Evolutionary conservation across 2,329 filamentous ascomycete genomes (phyloP), one percentile per base, ranked within the genome.

Genomic region (Fusarium sp.): DNA sequence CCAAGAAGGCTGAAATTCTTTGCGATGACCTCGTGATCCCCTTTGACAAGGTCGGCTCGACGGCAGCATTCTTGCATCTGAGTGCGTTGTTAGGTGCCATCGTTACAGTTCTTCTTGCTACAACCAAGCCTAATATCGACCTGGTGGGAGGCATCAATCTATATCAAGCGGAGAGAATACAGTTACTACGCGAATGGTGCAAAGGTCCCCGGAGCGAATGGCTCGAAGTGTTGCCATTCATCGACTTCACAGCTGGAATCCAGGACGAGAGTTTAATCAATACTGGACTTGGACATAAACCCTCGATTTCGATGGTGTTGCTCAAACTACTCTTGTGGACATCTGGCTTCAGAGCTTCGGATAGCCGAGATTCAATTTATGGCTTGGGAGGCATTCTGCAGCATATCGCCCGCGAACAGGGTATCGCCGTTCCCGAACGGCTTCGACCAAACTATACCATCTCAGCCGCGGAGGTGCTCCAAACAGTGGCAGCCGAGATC

Each of bases 301-400:
- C 18, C 4, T 23, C 11, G 23, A 15, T n/a, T 16, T 11, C 2
- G 39, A n/a, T n/a, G 39, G 23, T 18, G 5, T 7, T 54, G 7
- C n/a, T 54, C 2, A 54, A 41, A 12, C n/a, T 54, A 15, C 27
- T 54, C 13, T 13, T 54, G 12, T 46, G 43, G 43, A 57, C 43
- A 3, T 6, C 30, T 1, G 43, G 40, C 2, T 47, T 40, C n/a
- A 3, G 18, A 15, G 54, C 53, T 23, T 39, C 31, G 4, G 53
- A 47, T 36, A 13, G 27, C 2, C 34, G 43, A 18, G 54, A 57
- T 3, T 13, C n/a, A 4, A n/a, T 48, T 7, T 57, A 40, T 15
- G 34, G 43, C 6, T 34, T 57, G 15, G 27, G 34, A 12, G 34
- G 43, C 15, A 34, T 48, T 27, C 16, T 57, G 15, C 15, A 57